phyloP scores from a whole-genome alignment of 257 asterid genomes.

The Nicotiana obtusifolia region DNA sequence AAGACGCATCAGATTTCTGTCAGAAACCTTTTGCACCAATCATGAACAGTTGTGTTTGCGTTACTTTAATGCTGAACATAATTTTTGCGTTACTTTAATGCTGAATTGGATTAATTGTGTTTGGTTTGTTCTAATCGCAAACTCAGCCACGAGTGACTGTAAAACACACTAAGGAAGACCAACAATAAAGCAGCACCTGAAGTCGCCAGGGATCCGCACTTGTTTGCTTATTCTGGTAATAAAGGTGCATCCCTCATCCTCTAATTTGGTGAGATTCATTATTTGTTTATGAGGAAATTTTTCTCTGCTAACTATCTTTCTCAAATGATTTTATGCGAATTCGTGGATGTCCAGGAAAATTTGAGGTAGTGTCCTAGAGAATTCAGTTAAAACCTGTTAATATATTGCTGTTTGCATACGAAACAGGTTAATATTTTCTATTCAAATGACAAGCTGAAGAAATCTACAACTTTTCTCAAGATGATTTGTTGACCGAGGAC shows the following conservation, averaged over 20 bases:
- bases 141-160: too few relatives aligned
- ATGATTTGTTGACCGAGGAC: too few relatives aligned
- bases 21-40: too few relatives aligned
- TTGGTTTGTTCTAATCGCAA: slow-evolving; percentile 90
- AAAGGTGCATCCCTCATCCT: slow-evolving; percentile 41
- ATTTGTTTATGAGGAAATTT: background rate
- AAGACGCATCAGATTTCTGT: too few relatives aligned
- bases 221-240: slow-evolving; percentile 55
- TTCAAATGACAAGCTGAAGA: too few relatives aligned
- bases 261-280: background rate
- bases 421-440: too few relatives aligned
- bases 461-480: too few relatives aligned
- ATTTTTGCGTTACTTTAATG: too few relatives aligned
- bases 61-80: too few relatives aligned
- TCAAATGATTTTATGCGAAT: background rate
- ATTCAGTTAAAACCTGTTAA: background rate
- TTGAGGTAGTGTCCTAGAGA: background rate
- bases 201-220: slow-evolving; percentile 70
- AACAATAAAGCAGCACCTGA: slow-evolving; percentile 61
- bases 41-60: too few relatives aligned
- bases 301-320: background rate
- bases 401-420: background rate
- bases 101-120: too few relatives aligned
- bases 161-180: slow-evolving; percentile 69
- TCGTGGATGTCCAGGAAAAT: background rate